Base-by-base conservation (phyloP, 2,329 filamentous ascomycete genomes). In the Monosporascus sp. region DNA sequence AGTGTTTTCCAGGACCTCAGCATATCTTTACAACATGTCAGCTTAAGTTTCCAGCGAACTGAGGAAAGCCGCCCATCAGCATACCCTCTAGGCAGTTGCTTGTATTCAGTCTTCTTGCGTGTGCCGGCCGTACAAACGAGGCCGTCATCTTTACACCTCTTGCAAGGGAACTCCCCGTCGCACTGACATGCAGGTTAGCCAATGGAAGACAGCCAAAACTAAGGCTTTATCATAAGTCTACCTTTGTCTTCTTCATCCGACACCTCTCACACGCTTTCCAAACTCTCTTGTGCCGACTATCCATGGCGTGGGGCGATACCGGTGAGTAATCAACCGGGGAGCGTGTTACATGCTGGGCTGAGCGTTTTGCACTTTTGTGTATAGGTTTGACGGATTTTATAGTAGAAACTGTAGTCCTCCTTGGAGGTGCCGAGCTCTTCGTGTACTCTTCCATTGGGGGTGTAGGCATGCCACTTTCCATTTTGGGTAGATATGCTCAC, bases 171-270 rank as follows among this genome's bases (percentile, higher is more conserved):
- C 62, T 85, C 82, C 56, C 82, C 82, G 58, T 85, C 82, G 63
- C 82, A 85, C 81, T 84, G 37, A 6, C 24, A 48, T 48, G 49
- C 52, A 50, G 63, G 61, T 56, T 31, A 60, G 56, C 25, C 11
- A 14, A 14, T 14, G 11, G 31, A 34, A 34, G 31, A 14, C 31
- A 14, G 31, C 2, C 31, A 34, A 34, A 34, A 34, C 31, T 14
- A 3, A 34, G 31, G 5, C 31, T 14, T 34, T 34, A 14, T 34
- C 31, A 34, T 14, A 34, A 34, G 31, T 56, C 41, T 69, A 83
- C 82, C 81, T 85, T 85, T 51, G 83, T 86, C 74, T 86, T 86
- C 75, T 85, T 86, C 81, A 85, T 85, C 58, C 82, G 73, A 72
- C 82, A 86, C 59, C 83, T 73, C 69, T 85, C 82, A 58, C 83